Percentiles rank a stretch among this genome's conserved stretches.
These are phyloP conservation scores for Trichosporon sp. DNA, from an alignment of 1,284 basidiomycete species.

Conservation along the genomic window DNA sequence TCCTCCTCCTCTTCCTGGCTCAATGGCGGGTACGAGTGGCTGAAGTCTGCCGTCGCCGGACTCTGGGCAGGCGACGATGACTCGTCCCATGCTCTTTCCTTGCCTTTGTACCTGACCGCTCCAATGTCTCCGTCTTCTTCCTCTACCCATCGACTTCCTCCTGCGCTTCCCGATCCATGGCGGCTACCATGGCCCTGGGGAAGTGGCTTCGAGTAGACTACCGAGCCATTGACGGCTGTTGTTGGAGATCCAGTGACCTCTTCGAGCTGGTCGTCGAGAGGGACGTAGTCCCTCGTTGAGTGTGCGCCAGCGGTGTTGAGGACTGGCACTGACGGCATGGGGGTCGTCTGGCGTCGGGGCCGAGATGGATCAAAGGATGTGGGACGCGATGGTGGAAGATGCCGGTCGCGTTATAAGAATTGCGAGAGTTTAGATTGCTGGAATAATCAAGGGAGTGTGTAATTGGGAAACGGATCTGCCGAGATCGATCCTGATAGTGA, in stretches of 20 bases:
- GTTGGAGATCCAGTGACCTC: conserved; percentile 42
- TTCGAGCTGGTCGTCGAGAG: conserved; percentile 39
- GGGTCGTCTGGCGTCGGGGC: not conserved
- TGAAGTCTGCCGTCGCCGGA: not conserved
- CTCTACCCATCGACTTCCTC: conserved; percentile 21
- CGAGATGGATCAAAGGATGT: conserved; percentile 11
- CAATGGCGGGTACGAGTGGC: conserved; percentile 45
- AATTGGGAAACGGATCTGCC: not conserved
- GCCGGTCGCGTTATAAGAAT: conserved; percentile 4
- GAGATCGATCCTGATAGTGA: conserved; percentile 1
- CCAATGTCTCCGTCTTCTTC: conserved; percentile 37
- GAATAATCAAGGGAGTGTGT: not conserved
- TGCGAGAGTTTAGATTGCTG: not conserved
- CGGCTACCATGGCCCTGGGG: not conserved
- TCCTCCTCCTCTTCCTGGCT: conserved; percentile 52
- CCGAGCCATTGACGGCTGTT: conserved; percentile 44
- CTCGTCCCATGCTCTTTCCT: conserved; percentile 43
- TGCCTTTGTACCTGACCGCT: conserved; percentile 33
- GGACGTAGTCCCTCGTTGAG: conserved; percentile 41
- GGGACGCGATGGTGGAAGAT: conserved; percentile 7
- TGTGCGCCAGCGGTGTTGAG: conserved; percentile 32
- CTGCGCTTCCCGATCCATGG: conserved; percentile 29
- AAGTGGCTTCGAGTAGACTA: conserved; percentile 40
- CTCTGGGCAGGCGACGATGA: conserved; percentile 30
- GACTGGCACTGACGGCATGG: conserved; percentile 37